Conservation (phyloP, 208 protist genomes). For the Acanthamoeba castellanii region DNA sequence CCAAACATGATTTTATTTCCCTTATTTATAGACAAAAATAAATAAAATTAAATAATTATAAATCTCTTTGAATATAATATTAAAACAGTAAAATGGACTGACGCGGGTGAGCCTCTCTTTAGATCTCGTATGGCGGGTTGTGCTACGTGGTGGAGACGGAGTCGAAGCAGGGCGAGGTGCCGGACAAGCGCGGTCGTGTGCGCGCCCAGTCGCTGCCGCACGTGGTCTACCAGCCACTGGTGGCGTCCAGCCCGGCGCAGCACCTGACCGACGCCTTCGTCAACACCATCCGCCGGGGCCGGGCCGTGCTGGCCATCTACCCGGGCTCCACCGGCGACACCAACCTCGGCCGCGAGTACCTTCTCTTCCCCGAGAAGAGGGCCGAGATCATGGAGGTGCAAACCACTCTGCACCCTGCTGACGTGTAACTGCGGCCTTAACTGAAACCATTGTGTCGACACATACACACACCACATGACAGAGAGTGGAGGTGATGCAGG, state of each 20-base stretch:
- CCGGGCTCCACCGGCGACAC: not conserved
- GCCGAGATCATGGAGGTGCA: not conserved
- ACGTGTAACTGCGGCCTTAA: no score
- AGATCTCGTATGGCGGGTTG: slow-evolving; percentile 52
- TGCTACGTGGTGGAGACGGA: slow-evolving; percentile 72
- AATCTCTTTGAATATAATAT: no score
- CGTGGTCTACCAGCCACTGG: slow-evolving; percentile 49
- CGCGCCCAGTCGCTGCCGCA: slow-evolving; percentile 35
- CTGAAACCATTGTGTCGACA: not conserved
- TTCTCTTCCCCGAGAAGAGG: slow-evolving; percentile 56
- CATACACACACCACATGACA: slow-evolving; percentile 13
- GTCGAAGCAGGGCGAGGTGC: slow-evolving; percentile 30
- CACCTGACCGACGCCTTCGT: slow-evolving; percentile 47
- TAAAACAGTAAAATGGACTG: no score
- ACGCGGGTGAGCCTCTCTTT: no score
- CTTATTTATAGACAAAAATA: no score
- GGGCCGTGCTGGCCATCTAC: slow-evolving; percentile 7
- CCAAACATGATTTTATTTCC: not conserved
- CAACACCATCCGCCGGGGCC: not conserved
- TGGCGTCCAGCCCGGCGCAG: not conserved
- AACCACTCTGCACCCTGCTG: not conserved
- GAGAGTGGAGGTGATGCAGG: slow-evolving; percentile 17
- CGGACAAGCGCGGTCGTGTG: not conserved
- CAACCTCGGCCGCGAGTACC: slow-evolving; percentile 58
- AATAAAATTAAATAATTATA: no score